These are phyloP conservation scores for Lasiodiplodia gonubiensis DNA, from an alignment of 2,329 filamentous ascomycete species.

Conservation along the genomic window DNA sequence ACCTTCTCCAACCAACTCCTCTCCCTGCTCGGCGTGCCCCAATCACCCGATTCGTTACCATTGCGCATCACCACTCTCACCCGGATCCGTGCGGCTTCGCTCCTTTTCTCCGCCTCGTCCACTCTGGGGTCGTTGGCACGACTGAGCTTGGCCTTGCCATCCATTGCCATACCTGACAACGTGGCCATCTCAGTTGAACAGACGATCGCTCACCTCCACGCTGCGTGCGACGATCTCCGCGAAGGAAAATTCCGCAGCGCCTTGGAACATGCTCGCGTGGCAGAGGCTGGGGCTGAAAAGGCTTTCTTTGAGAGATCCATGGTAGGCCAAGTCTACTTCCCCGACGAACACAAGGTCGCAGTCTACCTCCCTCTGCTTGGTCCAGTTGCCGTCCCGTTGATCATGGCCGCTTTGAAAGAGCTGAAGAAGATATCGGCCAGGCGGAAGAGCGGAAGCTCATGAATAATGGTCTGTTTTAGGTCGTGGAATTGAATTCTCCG, in stretches of 20 bases:
- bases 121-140: slow-evolving; percentile 92
- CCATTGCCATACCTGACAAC: slow-evolving; percentile 86
- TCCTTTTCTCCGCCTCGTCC: slow-evolving; percentile 87
- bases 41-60: slow-evolving; percentile 77
- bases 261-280: slow-evolving; percentile 79
- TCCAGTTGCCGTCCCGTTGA: slow-evolving; percentile 84
- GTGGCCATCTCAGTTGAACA: slow-evolving; percentile 85
- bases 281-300: slow-evolving; percentile 86
- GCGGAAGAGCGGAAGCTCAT: slow-evolving; percentile 7
- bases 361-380: slow-evolving; percentile 93
- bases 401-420: slow-evolving; percentile 85
- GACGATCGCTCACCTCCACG: slow-evolving; percentile 77
- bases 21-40: slow-evolving; percentile 82
- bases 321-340: slow-evolving; percentile 98
- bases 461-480: neutral
- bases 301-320: slow-evolving; percentile 99
- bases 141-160: slow-evolving; percentile 80
- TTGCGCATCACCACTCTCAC: slow-evolving; percentile 83
- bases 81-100: slow-evolving; percentile 82
- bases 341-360: slow-evolving; percentile 96
- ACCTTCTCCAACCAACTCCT: slow-evolving; percentile 91
- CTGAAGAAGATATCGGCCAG: slow-evolving; percentile 58
- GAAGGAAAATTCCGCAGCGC: slow-evolving; percentile 68
- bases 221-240: slow-evolving; percentile 74
- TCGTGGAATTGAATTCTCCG: neutral